Evolutionary conservation across 2,329 filamentous ascomycete genomes (phyloP).

Genomic region (Gaeumannomyces tritici): DNA sequence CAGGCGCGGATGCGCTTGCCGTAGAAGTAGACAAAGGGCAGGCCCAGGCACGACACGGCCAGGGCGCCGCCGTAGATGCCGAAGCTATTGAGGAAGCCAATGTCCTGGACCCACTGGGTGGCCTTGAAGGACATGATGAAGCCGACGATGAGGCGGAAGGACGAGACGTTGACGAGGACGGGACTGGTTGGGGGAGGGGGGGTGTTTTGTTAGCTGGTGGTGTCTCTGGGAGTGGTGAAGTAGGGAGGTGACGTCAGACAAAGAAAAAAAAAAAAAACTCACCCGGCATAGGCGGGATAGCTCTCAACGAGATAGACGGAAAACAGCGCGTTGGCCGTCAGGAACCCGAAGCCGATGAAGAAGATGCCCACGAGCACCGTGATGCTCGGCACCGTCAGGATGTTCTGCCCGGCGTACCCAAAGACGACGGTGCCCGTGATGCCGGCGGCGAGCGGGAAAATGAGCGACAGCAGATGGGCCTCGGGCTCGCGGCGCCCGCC

Average conservation of each 20-base stretch:
- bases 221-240: neutral
- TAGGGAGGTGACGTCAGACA: too few species aligned
- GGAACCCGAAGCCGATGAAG: slow-evolving; percentile 12
- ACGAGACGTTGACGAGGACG: slow-evolving; percentile 22
- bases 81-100: slow-evolving; percentile 17
- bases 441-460: slow-evolving; percentile 13
- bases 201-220: neutral
- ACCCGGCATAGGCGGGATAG: slow-evolving; percentile 15
- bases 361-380: slow-evolving; percentile 14
- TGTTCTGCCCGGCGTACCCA: slow-evolving; percentile 13
- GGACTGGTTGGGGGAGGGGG: slow-evolving; percentile 9
- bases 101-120: slow-evolving; percentile 16
- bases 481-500: slow-evolving; percentile 16
- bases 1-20: slow-evolving; percentile 17
- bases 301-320: slow-evolving; percentile 16
- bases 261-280: slow-evolving; percentile 6
- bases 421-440: slow-evolving; percentile 14
- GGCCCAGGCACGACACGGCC: slow-evolving; percentile 17
- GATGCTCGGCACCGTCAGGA: slow-evolving; percentile 9
- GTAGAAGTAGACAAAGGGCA: slow-evolving; percentile 18
- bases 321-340: slow-evolving; percentile 13
- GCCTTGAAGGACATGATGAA: slow-evolving; percentile 19
- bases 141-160: slow-evolving; percentile 18
- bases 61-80: slow-evolving; percentile 21
- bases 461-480: slow-evolving; percentile 15